Evolutionary conservation across 768 basidiomycete species (phyloP).

Genomic region (Amanita fuliginea): DNA sequence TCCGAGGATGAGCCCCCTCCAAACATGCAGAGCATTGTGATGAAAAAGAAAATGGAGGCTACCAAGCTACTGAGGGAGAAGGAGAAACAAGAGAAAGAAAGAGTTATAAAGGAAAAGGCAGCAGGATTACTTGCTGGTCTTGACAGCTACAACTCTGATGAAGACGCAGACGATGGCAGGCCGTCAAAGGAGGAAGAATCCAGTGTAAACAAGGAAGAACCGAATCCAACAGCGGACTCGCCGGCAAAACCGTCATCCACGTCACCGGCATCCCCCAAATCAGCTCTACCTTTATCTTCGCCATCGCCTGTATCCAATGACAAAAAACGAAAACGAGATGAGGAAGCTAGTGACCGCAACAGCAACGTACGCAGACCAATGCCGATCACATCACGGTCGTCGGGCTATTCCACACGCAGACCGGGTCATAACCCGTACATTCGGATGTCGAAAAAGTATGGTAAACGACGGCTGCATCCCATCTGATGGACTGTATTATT

Average conservation of each 20-base stretch:
- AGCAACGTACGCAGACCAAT: background rate
- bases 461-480: constrained; percentile 6
- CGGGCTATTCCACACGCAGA: background rate
- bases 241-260: background rate
- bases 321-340: constrained; percentile 12
- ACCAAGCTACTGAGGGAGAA: constrained; percentile 18
- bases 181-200: background rate
- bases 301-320: background rate
- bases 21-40: constrained; percentile 42
- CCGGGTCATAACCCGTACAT: constrained; percentile 6
- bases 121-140: constrained; percentile 2
- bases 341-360: constrained; percentile 14
- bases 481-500: constrained; percentile 5
- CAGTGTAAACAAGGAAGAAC: background rate
- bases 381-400: background rate
- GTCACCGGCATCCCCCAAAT: background rate
- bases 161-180: background rate
- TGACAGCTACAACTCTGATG: constrained; percentile 12
- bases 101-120: constrained; percentile 10
- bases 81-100: background rate
- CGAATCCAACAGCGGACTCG: background rate
- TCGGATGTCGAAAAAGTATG: constrained; percentile 7
- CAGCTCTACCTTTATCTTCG: background rate
- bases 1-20: constrained; percentile 9
- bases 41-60: constrained; percentile 46